Evolutionary conservation across 208 protist genomes (phyloP), one percentile per base, ranked within the genome.

Genomic region (Vickermania ingenoplastis): DNA sequence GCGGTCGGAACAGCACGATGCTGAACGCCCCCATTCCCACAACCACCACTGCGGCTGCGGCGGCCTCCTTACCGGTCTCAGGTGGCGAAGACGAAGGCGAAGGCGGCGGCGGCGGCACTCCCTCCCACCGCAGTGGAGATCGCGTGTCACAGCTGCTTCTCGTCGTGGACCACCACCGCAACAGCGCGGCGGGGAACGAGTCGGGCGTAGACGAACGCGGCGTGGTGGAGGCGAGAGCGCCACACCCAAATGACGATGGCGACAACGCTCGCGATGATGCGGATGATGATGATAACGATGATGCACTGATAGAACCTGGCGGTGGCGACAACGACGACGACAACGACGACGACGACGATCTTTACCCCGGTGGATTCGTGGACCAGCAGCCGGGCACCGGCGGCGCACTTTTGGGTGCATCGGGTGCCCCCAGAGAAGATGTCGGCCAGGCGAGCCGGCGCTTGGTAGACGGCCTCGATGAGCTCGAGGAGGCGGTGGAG

Each of bases 401-500:
- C n/a, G n/a, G n/a, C n/a, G n/a, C n/a, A n/a, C n/a, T n/a, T n/a
- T n/a, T n/a, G n/a, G n/a, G n/a, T n/a, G 36, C 36, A 17, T 45
- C 36, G 36, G 7, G 11, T 45, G 36, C 11, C 36, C 36, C 36
- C n/a, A 26, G 11, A 21, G 51, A 57, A 17, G 63, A 57, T 45
- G 29, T 79, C 28, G 80, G 67, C 24, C 23, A 59, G 17, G 82
- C 65, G 31, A 82, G 77, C 1, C 81, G 76, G 41, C 61, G 76
- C 28, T 63, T 95, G 11, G 82, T 88, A 26, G 77, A 74, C 2
- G 88, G 84, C 21, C 65, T 65, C 7, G 59, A 71, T 4, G 83
- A 86, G 59, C 59, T 95, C 61, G 73, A 86, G 55, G 67, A 72
- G 28, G 71, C 87, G 61, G 85, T 91, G 52, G 60, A 61, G 2